Conservation (phyloP, 345 rosid genomes). For the Theobroma cacao region DNA sequence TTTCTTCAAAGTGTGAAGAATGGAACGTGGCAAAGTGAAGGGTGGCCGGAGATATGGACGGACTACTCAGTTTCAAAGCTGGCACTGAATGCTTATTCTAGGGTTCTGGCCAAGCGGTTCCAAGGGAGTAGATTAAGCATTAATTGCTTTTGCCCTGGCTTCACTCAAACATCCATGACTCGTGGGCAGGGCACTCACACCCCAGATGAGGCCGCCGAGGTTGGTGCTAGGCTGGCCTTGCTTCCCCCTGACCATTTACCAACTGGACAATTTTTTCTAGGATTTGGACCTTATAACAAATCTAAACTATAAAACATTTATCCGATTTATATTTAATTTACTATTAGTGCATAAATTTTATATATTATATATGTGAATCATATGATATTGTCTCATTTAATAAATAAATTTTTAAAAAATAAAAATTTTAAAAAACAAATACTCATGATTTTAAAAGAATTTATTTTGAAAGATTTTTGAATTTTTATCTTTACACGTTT, state of each 20-base stretch:
- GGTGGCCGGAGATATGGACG: slow-evolving; percentile 84
- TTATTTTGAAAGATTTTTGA: too few species aligned
- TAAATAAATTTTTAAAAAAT: too few species aligned
- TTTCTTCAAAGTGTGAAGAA: slow-evolving; percentile 52
- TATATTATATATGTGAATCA: too few species aligned
- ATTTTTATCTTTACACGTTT: too few species aligned
- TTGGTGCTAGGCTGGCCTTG: slow-evolving; percentile 42
- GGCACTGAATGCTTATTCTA: slow-evolving; percentile 75
- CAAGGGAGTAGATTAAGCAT: slow-evolving; percentile 40
- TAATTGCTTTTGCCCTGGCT: slow-evolving; percentile 85
- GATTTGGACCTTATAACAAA: slow-evolving; percentile 23
- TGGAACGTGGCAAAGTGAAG: slow-evolving; percentile 64
- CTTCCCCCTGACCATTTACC: slow-evolving; percentile 47
- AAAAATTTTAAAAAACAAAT: too few species aligned
- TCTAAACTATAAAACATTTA: slow-evolving; percentile 43
- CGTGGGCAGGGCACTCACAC: slow-evolving; percentile 66
- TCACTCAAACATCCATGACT: slow-evolving; percentile 81
- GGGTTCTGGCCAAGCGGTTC: slow-evolving; percentile 48
- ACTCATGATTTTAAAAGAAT: too few species aligned
- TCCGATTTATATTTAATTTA: too few species aligned
- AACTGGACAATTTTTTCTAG: slow-evolving; percentile 54
- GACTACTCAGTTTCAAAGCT: slow-evolving; percentile 87
- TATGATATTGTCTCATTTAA: too few species aligned
- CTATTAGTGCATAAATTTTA: too few species aligned
- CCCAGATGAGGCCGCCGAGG: slow-evolving; percentile 52